Evolutionary conservation across 768 basidiomycete genomes (phyloP), one percentile per base, ranked within the genome.

Genomic region (Lentinula lateritia): DNA sequence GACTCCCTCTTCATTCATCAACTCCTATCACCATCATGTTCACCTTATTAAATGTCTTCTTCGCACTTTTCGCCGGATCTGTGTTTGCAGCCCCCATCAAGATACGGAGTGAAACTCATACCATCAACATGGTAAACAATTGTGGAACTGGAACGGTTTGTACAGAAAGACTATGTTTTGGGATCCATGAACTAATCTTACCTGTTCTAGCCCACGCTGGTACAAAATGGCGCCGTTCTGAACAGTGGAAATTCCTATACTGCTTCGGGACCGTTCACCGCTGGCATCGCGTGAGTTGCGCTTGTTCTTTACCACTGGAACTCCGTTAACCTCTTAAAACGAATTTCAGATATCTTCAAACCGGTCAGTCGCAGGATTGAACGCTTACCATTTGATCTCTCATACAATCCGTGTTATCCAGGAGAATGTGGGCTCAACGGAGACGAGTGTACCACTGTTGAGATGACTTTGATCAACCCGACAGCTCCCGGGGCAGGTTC

Each of bases 401-500:
- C 28, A 6, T 12, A 38, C 32, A 13, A 10, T 16, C 50, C 20
- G 5, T 4, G 41, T 35, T 56, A 45, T 58, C 20, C 28, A 71
- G 76, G 76, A 50, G 32, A 52, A 20, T 79, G 77, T 61, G 71
- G 72, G 7, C 70, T 72, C 64, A 76, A 78, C 48, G 76, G 77
- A 42, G 77, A 78, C 35, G 61, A 69, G 23, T 78, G 78, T 64
- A 76, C 72, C 5, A 63, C 75, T 8, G 64, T 78, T 36, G 77
- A 78, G 62, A 70, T 69, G 9, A 78, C 75, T 15, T 66, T 80
- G 42, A 58, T 18, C 28, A 75, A 78, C 66, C 74, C 72, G 20
- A 67, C 64, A 20, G 59, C 50, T 48, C 64, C 73, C 36, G 75
- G 73, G 3, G 58, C 65, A 36, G 73, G 73, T 32, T 75, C 73